A percentile compares a stretch with the other conserved stretches of the same genome.
These are phyloP conservation scores for Plasmodium yoelii DNA, from an alignment of 169 alveolate genomes.

Conservation along the genomic window DNA sequence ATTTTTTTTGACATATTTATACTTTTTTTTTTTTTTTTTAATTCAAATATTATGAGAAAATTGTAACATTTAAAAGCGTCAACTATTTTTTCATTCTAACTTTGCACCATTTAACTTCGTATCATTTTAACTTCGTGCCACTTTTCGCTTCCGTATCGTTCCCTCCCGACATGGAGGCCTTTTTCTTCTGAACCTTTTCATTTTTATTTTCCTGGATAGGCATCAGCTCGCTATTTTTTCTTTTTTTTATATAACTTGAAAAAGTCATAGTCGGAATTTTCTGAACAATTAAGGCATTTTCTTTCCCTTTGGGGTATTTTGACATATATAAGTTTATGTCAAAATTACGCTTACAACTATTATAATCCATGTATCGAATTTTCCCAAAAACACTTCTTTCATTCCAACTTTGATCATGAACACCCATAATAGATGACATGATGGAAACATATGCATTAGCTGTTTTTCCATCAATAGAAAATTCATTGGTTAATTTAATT, in stretches of 20 bases:
- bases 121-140: too few species aligned
- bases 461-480: slow-evolving; percentile 82
- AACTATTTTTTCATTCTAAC: too few species aligned
- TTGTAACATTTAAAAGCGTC: too few species aligned
- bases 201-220: neutral
- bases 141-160: neutral
- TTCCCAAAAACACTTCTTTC: slow-evolving; percentile 85
- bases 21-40: too few species aligned
- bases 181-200: neutral
- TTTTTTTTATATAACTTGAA: slow-evolving; percentile 38
- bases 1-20: too few species aligned
- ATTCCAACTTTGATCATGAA: slow-evolving; percentile 86
- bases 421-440: slow-evolving; percentile 87
- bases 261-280: slow-evolving; percentile 64
- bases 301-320: slow-evolving; percentile 71
- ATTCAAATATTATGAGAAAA: too few species aligned
- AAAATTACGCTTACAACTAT: slow-evolving; percentile 85
- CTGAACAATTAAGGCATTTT: slow-evolving; percentile 65
- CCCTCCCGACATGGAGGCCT: neutral
- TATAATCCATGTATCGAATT: slow-evolving; percentile 85
- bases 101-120: too few species aligned
- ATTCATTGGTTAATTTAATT: slow-evolving; percentile 84
- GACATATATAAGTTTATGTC: slow-evolving; percentile 66
- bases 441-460: slow-evolving; percentile 86
- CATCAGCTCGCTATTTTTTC: slow-evolving; percentile 3